Conservation (phyloP, 176 grass and related monocot species). For the Ensete ventricosum region DNA sequence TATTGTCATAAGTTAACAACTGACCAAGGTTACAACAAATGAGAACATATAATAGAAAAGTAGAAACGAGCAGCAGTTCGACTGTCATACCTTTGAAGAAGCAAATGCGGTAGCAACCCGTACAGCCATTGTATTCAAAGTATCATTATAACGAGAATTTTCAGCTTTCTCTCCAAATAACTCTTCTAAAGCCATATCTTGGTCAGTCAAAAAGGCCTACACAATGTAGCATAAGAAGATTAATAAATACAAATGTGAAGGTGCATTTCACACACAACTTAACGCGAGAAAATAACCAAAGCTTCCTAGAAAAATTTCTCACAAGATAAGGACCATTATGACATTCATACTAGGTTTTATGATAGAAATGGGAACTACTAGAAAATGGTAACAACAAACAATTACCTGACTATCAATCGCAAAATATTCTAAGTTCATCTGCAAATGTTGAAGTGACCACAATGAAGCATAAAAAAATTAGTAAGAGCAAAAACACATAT, state of each 20-base stretch:
- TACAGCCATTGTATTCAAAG: constrained; percentile 63
- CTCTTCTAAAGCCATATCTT: constrained; percentile 71
- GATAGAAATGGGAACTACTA: neutral
- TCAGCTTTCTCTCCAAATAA: constrained; percentile 48
- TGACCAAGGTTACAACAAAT: neutral
- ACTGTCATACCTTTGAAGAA: constrained; percentile 62
- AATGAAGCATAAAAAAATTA: neutral
- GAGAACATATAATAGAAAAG: constrained; percentile 9
- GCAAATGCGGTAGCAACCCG: constrained; percentile 82
- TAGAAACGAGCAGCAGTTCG: neutral
- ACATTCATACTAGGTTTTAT: neutral
- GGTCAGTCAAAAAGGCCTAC: constrained; percentile 84
- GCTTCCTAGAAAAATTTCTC: neutral
- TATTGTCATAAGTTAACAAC: neutral
- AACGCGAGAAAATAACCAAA: neutral
- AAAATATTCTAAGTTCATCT: constrained; percentile 99
- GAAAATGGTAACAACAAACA: neutral
- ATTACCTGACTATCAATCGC: constrained; percentile 92
- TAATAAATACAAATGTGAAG: constrained; percentile 5
- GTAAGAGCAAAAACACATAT: neutral
- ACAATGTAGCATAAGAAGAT: constrained; percentile 10
- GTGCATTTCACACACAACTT: neutral
- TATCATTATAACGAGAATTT: constrained; percentile 60
- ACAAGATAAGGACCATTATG: neutral
- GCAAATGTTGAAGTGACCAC: constrained; percentile 23